These are phyloP conservation scores for Chaetomium sp. DNA, from an alignment of 2,329 filamentous ascomycete species.

Conservation along the genomic window DNA sequence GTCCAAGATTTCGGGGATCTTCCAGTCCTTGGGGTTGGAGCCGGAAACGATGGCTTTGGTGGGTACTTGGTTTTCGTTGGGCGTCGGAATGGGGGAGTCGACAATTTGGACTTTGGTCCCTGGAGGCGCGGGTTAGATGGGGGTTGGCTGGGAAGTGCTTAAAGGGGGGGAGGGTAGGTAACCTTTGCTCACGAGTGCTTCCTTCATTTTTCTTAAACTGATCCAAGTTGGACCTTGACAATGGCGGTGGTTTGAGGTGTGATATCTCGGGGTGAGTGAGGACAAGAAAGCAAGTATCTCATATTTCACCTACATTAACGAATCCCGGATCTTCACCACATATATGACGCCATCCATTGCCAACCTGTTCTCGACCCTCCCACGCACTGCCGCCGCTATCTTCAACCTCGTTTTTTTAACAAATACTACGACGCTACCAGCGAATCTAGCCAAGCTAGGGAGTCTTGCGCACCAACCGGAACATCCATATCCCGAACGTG, in stretches of 20 bases:
- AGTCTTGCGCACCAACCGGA: constrained; percentile 6
- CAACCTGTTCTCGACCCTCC: background rate
- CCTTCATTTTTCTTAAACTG: constrained; percentile 36
- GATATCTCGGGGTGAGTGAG: background rate
- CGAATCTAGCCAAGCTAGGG: background rate
- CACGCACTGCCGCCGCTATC: too few relatives aligned
- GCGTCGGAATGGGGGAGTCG: constrained; percentile 46
- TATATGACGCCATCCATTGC: constrained; percentile 16
- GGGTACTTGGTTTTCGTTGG: constrained; percentile 44
- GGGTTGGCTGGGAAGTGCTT: too few relatives aligned
- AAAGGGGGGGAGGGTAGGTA: too few relatives aligned
- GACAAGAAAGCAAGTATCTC: background rate
- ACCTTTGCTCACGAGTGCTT: constrained; percentile 38
- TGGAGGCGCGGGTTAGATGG: constrained; percentile 22
- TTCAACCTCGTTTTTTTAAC: background rate
- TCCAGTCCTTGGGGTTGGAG: constrained; percentile 54
- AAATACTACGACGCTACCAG: background rate
- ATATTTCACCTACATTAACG: background rate
- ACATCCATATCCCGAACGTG: background rate
- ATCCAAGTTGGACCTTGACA: background rate
- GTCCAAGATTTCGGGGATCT: constrained; percentile 37
- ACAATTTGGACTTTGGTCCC: constrained; percentile 43
- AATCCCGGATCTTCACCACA: background rate
- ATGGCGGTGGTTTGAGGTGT: background rate
- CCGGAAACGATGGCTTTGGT: constrained; percentile 49